Evolutionary conservation across 1,284 basidiomycete genomes (phyloP), one percentile per base, ranked within the genome.

Genomic region (Stereum hirsutum): DNA sequence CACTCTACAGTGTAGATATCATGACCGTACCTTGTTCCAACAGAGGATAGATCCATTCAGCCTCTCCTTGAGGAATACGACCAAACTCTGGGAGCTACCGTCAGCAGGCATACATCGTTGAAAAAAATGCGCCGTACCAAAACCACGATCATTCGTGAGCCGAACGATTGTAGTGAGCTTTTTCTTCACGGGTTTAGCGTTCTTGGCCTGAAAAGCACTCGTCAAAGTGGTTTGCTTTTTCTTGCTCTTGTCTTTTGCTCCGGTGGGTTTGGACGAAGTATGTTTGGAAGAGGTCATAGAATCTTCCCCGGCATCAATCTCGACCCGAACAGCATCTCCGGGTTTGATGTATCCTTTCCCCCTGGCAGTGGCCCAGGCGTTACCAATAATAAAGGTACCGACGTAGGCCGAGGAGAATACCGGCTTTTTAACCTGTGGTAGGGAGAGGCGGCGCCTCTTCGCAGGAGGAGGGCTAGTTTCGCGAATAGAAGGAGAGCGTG

Each of bases 321-420:
- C 70, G 11, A 88, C 64, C 26, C 54, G 54, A 26, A 88, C 64
- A 20, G 65, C 58, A n/a, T 88, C 84, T n/a, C 76, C 76, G 15
- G 62, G 49, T 43, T 78, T 78, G 35, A 84, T 64, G 49, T 85
- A 85, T 2, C 80, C 78, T 49, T 72, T 75, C 1, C 83, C 84
- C 43, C 74, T 81, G n/a, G 73, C 78, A 17, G 81, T 89, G 49
- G 81, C 83, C 82, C 83, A 89, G 7, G 83, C 85, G 52, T 83
- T 81, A n/a, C 72, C 69, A n/a, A 88, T 70, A 8, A 87, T 50
- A 45, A 87, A 68, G 35, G 80, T 78, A 10, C 85, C 85, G 17
- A 89, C 55, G 52, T 84, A 88, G 23, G 56, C 52, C 14, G 56
- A 51, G 6, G 43, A 49, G 24, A 58, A 55, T 4, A 39, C 15